phyloP scores from a whole-genome alignment of 2,329 filamentous ascomycete species.

The Dactylellina cionopaga region DNA sequence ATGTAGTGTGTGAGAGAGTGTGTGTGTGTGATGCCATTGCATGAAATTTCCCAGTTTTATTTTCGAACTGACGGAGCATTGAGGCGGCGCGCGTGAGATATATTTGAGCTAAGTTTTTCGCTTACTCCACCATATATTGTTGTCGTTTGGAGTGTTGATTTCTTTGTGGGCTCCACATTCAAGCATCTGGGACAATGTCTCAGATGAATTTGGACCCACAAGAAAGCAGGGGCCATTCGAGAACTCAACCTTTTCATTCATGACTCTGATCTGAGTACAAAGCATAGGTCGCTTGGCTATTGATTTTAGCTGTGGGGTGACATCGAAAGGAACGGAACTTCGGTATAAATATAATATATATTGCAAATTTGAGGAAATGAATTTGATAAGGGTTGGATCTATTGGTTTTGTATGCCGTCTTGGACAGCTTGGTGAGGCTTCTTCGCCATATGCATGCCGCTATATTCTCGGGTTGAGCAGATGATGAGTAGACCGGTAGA shows the following conservation, averaged over 20 bases:
- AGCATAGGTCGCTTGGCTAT: slow-evolving; percentile 31
- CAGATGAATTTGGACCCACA: slow-evolving; percentile 47
- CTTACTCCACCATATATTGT: slow-evolving; percentile 32
- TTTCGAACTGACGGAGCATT: too few relatives aligned
- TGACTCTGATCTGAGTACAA: slow-evolving; percentile 47
- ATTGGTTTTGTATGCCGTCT: too few relatives aligned
- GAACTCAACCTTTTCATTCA: slow-evolving; percentile 13
- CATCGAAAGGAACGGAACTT: too few relatives aligned
- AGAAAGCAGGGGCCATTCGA: slow-evolving; percentile 19
- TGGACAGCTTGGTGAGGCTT: too few relatives aligned
- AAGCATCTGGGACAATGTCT: slow-evolving; percentile 52
- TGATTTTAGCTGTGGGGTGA: not conserved
- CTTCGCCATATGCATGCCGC: too few relatives aligned
- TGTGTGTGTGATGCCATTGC: slow-evolving; percentile 16
- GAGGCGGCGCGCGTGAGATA: slow-evolving; percentile 36
- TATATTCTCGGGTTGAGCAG: too few relatives aligned
- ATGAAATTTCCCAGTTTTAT: slow-evolving; percentile 22
- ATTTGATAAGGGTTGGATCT: too few relatives aligned
- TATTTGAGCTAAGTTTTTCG: slow-evolving; percentile 33
- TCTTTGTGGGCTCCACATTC: slow-evolving; percentile 45
- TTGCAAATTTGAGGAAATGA: too few relatives aligned
- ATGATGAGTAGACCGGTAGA: too few relatives aligned
- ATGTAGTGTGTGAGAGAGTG: too few relatives aligned
- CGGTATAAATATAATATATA: too few relatives aligned
- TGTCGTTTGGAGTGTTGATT: slow-evolving; percentile 37